These are phyloP conservation scores for Nannochloropsis salina DNA, from an alignment of 108 stramenopile genomes.

Conservation along the genomic window DNA sequence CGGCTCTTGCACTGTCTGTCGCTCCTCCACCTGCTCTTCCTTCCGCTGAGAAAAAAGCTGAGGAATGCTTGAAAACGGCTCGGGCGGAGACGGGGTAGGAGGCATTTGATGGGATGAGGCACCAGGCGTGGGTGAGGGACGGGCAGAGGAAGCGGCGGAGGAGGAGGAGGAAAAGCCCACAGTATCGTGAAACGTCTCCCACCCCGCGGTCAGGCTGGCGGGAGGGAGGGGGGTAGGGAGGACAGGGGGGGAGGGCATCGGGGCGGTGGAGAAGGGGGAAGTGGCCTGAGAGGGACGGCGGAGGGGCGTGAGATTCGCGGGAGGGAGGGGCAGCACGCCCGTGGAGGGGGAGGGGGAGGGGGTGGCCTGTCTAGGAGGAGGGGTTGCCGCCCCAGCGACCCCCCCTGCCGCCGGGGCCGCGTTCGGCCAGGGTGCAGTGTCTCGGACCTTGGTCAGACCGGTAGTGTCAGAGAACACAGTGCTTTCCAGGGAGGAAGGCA, in stretches of 20 bases:
- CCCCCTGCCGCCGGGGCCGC: not conserved
- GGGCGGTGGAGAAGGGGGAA: not conserved
- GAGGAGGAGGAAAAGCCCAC: not conserved
- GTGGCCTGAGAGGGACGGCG: not conserved
- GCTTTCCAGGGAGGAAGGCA: no score
- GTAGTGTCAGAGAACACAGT: no score
- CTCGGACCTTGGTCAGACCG: no score
- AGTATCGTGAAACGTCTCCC: slow-evolving; percentile 12
- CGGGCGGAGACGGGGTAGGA: no score
- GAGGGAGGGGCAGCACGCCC: not conserved
- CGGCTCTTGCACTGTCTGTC: no score
- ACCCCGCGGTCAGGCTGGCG: not conserved
- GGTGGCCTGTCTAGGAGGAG: not conserved
- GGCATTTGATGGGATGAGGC: no score
- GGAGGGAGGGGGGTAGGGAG: not conserved
- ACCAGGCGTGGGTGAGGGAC: not conserved
- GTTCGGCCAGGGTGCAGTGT: not conserved
- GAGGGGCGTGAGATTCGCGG: not conserved
- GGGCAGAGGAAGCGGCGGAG: not conserved
- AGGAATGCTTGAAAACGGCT: no score
- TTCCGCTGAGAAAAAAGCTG: no score
- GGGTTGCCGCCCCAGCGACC: not conserved
- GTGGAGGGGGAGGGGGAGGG: not conserved
- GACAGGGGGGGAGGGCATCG: not conserved
- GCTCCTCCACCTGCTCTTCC: no score